These are phyloP conservation scores for Myxozyma kluyveri DNA, from an alignment of 805 yeast species.

Conservation along the genomic window DNA sequence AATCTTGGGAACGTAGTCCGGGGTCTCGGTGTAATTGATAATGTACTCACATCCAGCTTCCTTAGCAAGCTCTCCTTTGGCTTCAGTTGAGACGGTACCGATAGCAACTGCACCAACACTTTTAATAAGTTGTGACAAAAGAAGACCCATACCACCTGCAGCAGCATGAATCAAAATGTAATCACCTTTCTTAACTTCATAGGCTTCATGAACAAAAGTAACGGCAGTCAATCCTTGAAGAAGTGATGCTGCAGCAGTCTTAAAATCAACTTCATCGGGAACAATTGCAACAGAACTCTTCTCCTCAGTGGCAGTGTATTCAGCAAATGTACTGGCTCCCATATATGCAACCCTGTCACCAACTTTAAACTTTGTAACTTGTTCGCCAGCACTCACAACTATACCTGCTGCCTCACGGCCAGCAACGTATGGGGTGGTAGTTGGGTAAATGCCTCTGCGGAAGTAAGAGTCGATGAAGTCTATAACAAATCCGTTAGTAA, in stretches of 20 bases:
- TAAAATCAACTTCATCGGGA: conserved; percentile 46
- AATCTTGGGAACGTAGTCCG: conserved; percentile 54
- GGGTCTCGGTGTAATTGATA: conserved; percentile 50
- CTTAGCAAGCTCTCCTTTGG: conserved; percentile 65
- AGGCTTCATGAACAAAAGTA: conserved; percentile 65
- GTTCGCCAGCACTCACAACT: conserved; percentile 61
- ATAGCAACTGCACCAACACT: conserved; percentile 73
- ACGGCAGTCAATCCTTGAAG: conserved; percentile 79
- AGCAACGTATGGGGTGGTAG: conserved; percentile 55
- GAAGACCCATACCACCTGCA: conserved; percentile 89
- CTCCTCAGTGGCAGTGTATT: conserved; percentile 51
- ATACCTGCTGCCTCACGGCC: conserved; percentile 65
- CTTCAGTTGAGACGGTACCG: conserved; percentile 78
- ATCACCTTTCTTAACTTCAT: conserved; percentile 67
- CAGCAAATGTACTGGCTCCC: conserved; percentile 61
- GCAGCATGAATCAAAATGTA: conserved; percentile 81
- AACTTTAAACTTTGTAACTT: conserved; percentile 52
- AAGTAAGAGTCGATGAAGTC: conserved; percentile 61
- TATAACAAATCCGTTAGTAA: not conserved
- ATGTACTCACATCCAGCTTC: conserved; percentile 72
- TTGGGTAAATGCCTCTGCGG: conserved; percentile 73
- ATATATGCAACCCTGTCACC: conserved; percentile 72
- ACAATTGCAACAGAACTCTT: conserved; percentile 45
- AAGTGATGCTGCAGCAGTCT: conserved; percentile 58
- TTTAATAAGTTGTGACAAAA: conserved; percentile 63